Evolutionary conservation across 2,329 filamentous ascomycete species (phyloP), one percentile per base, ranked within the genome.

Genomic region (Sporothrix inflata): DNA sequence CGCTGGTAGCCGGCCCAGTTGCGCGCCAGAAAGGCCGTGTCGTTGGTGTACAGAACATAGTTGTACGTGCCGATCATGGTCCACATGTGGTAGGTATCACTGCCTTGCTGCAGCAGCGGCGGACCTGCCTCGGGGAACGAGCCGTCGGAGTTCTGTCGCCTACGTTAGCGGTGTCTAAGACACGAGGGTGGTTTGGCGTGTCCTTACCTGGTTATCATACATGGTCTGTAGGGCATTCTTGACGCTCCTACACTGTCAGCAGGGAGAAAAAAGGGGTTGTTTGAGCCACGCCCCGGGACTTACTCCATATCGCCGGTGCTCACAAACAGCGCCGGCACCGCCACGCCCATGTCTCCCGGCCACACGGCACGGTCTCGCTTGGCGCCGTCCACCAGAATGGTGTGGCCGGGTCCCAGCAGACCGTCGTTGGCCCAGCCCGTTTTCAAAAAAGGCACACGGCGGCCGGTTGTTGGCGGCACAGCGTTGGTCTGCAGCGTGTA

Each of bases 51-150:
- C 1, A 88, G 80, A 38, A 87, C 80, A 74, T 88, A 88, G 75
- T 88, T 86, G 77, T 86, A 85, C 2, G 85, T 85, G 12, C 86
- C 85, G 69, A 88, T 84, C 80, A 89, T 84, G 4, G 84, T 83
- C 78, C 78, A 79, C 76, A 79, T 78, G 74, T 80, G 79, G 71
- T 80, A 80, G 0, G 79, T 78, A 70, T 79, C 78, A 74, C 78
- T 79, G 3, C 77, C 72, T 4, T 75, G 76, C 67, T 85, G 76
- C 2, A 79, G 74, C 27, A 80, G 84, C 0, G 85, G 85, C 7
- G 79, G 79, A 0, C 85, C 84, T 0, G 84, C 85, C 72, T 87
- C 86, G 0, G 86, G 86, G n/a, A 87, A 79, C 14, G 79, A 79
- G 5, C 85, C 85, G 61, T 83, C 80, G 0, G 77, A 57, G 71